Conservation (phyloP, 1,284 basidiomycete species). For the Trichosporon sp. region DNA sequence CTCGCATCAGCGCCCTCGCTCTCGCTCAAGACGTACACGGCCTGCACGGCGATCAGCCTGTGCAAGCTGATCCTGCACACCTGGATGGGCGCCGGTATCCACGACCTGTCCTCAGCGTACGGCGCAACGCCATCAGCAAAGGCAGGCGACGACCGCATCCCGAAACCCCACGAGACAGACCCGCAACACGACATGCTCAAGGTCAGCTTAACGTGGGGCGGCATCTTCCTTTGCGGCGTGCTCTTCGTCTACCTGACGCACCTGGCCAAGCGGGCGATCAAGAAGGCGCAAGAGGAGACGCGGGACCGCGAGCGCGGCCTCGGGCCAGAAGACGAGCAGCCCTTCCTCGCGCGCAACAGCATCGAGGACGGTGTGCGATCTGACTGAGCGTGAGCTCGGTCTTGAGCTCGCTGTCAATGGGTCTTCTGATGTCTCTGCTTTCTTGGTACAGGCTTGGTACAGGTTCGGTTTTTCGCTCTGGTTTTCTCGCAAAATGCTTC, state of each 20-base stretch:
- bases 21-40: constrained; percentile 49
- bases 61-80: constrained; percentile 50
- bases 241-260: constrained; percentile 52
- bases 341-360: constrained; percentile 13
- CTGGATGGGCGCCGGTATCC: constrained; percentile 40
- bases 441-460: neutral
- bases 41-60: constrained; percentile 51
- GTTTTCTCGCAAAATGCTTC: neutral
- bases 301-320: neutral
- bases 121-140: neutral
- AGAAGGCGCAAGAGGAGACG: constrained; percentile 33
- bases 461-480: neutral
- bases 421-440: neutral
- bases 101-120: constrained; percentile 30
- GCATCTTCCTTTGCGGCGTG: constrained; percentile 46
- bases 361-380: constrained; percentile 6
- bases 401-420: neutral
- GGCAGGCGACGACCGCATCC: neutral
- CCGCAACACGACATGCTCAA: constrained; percentile 27
- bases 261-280: constrained; percentile 48
- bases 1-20: constrained; percentile 51
- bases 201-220: constrained; percentile 36
- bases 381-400: neutral
- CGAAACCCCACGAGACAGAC: constrained; percentile 8
- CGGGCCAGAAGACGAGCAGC: constrained; percentile 17